Evolutionary conservation across 2,329 filamentous ascomycete genomes (phyloP).

Genomic region (Colletotrichum liriopes): DNA sequence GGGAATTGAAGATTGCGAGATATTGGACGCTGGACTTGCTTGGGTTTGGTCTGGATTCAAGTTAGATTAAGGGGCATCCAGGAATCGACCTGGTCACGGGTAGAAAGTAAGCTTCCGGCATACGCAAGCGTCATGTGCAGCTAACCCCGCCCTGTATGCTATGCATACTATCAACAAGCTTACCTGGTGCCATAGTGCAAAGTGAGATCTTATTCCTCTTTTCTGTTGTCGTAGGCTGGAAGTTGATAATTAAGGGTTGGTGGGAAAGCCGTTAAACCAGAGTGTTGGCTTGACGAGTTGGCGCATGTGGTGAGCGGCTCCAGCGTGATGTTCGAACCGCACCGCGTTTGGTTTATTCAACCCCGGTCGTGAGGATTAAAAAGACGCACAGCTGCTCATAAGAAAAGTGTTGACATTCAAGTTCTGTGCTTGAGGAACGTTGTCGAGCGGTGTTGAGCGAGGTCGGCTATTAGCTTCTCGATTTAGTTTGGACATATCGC

Average conservation of each 20-base stretch:
- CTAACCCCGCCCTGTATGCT: neutral
- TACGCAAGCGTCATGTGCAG: slow-evolving; percentile 17
- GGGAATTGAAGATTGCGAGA: neutral
- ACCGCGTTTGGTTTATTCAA: neutral
- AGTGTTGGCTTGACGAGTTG: too few relatives aligned
- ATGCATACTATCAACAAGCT: slow-evolving; percentile 15
- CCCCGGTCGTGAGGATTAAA: fast-evolving
- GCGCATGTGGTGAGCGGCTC: neutral
- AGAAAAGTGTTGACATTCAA: too few relatives aligned
- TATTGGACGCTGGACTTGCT: neutral
- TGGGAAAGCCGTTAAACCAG: neutral
- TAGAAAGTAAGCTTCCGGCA: neutral
- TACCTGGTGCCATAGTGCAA: neutral
- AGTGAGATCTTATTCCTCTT: neutral
- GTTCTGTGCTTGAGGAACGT: too few relatives aligned
- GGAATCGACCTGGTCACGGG: neutral
- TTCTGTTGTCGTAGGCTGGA: neutral
- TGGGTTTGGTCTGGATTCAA: neutral
- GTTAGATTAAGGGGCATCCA: slow-evolving; percentile 5
- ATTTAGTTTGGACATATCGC: neutral
- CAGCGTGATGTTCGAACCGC: neutral
- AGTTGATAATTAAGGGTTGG: neutral
- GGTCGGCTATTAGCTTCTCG: neutral
- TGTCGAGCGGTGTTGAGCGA: neutral
- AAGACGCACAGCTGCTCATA: too few relatives aligned